Percentiles rank a stretch among this genome's conserved stretches.
phyloP scores from a whole-genome alignment of 2,329 filamentous ascomycete species.

The Celoporthe dispersa region DNA sequence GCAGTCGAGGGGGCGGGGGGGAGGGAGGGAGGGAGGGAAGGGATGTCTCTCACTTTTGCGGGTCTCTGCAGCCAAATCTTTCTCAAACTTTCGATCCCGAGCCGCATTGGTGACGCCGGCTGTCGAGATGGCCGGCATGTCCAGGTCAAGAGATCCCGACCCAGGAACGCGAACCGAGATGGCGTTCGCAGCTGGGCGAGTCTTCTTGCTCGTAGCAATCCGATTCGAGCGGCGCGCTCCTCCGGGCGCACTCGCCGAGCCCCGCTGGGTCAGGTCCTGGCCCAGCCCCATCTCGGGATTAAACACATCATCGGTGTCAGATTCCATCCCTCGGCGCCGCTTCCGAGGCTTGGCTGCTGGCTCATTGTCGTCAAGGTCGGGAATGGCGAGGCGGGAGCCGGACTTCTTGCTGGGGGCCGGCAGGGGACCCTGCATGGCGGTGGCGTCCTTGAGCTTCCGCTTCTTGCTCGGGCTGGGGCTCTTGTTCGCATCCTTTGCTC shows the following conservation, averaged over 20 bases:
- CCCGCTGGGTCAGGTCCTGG: conserved; percentile 25
- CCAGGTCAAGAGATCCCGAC: conserved; percentile 34
- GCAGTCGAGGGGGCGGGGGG: neutral
- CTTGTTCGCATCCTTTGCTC: conserved; percentile 41
- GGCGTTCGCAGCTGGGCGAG: conserved; percentile 33
- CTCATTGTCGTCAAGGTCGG: conserved; percentile 34
- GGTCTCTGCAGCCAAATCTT: conserved; percentile 48
- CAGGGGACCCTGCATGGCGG: neutral
- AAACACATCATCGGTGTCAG: conserved; percentile 33
- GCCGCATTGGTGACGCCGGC: conserved; percentile 29
- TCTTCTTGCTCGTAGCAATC: conserved; percentile 33
- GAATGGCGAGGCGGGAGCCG: conserved; percentile 33
- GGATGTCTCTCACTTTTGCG: conserved; percentile 35
- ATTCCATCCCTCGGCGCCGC: conserved; percentile 37
- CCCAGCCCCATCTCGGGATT: conserved; percentile 33
- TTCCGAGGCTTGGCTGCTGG: conserved; percentile 38
- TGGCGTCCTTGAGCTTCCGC: conserved; percentile 38
- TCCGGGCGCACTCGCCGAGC: neutral
- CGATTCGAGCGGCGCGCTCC: conserved; percentile 23
- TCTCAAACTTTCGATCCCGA: conserved; percentile 43
- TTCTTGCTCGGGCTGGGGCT: conserved; percentile 46
- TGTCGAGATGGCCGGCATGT: conserved; percentile 28
- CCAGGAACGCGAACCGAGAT: conserved; percentile 41
- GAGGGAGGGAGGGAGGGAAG: neutral
- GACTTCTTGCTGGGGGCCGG: conserved; percentile 29